phyloP scores from a whole-genome alignment of 768 basidiomycete species.

The Boletus vermiculosoides region DNA sequence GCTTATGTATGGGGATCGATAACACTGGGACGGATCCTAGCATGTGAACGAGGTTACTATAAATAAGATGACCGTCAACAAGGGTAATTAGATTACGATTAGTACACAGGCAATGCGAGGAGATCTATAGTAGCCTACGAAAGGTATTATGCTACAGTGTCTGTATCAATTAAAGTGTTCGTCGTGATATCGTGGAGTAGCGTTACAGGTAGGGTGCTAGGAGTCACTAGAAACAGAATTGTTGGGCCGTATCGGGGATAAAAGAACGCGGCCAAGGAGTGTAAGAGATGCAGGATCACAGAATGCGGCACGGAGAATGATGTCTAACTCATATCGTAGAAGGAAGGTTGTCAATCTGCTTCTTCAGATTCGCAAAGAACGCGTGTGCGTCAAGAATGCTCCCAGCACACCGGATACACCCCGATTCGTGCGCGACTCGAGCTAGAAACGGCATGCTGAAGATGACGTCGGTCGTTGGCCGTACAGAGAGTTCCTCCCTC shows the following conservation, averaged over 20 bases:
- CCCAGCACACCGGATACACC: constrained; percentile 62
- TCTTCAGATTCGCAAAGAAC: constrained; percentile 54
- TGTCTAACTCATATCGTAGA: constrained; percentile 37
- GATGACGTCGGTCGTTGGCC: constrained; percentile 58
- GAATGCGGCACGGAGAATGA: background rate
- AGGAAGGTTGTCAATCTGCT: constrained; percentile 53
- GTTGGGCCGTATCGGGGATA: background rate
- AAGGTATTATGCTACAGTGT: constrained; percentile 1
- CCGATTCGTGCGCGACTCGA: constrained; percentile 45
- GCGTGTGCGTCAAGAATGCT: constrained; percentile 63
- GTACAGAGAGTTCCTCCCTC: constrained; percentile 51
- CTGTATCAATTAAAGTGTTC: background rate
- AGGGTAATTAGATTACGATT: background rate
- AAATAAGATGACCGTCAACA: background rate
- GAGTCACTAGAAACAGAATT: background rate
- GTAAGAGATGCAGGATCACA: background rate
- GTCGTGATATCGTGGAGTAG: background rate
- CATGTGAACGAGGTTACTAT: background rate
- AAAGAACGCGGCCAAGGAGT: background rate
- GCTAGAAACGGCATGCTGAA: constrained; percentile 62
- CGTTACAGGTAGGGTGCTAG: background rate
- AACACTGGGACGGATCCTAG: constrained; percentile 18
- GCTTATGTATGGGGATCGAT: background rate
- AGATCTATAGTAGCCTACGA: background rate
- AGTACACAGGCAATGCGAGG: background rate